Evolutionary conservation across 805 yeast genomes (phyloP).

Genomic region (Schwanniomyces polymorphus): DNA sequence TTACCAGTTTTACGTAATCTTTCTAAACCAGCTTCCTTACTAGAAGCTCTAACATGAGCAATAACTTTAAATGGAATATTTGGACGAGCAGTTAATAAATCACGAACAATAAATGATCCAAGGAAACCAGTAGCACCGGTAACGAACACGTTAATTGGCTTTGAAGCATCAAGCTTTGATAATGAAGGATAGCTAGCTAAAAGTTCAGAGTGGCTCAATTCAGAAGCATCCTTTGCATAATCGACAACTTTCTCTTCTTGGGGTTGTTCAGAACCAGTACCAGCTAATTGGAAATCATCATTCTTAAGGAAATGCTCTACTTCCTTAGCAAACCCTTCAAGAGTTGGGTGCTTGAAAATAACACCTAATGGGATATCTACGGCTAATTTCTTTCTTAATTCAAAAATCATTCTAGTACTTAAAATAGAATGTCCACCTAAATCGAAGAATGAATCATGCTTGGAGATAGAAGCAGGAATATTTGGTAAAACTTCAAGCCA

Average conservation of each 20-base stretch:
- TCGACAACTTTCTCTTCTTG: conserved; percentile 29
- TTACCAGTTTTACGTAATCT: conserved; percentile 74
- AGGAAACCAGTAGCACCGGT: conserved; percentile 97
- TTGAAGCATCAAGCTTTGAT: conserved; percentile 29
- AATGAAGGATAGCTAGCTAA: conserved; percentile 47
- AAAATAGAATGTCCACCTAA: conserved; percentile 97
- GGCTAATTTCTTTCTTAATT: conserved; percentile 72
- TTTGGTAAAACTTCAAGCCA: conserved; percentile 88
- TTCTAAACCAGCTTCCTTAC: conserved; percentile 65
- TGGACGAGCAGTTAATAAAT: conserved; percentile 59
- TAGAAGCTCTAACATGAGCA: conserved; percentile 90
- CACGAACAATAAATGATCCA: conserved; percentile 85
- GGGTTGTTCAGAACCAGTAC: conserved; percentile 23
- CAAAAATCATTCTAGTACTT: conserved; percentile 96
- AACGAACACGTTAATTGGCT: conserved; percentile 63
- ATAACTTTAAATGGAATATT: conserved; percentile 54
- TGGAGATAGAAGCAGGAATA: conserved; percentile 73
- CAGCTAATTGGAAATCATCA: conserved; percentile 46
- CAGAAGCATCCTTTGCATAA: conserved; percentile 76
- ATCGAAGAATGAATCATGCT: conserved; percentile 90
- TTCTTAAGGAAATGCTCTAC: conserved; percentile 58
- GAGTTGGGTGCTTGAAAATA: conserved; percentile 86
- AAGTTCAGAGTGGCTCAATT: conserved; percentile 42
- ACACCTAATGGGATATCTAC: conserved; percentile 88
- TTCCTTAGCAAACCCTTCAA: conserved; percentile 73